These are phyloP conservation scores for Jatropha podagrica DNA, from an alignment of 441 rosid genomes.

Conservation along the genomic window DNA sequence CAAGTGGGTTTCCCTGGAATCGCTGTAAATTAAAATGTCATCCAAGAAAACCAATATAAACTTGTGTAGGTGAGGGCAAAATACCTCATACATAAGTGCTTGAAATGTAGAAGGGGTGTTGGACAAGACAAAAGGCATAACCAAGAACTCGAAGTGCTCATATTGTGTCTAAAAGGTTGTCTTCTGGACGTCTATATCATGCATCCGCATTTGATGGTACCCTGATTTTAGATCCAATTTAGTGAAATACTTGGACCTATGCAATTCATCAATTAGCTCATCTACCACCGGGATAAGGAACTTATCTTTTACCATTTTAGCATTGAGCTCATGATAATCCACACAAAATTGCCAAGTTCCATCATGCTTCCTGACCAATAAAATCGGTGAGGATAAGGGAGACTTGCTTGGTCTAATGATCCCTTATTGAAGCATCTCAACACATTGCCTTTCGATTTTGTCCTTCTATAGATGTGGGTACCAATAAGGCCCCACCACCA, in stretches of 20 bases:
- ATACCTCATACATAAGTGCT: not conserved
- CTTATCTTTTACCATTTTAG: not conserved
- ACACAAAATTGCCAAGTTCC: not conserved
- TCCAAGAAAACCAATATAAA: no score
- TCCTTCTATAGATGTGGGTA: not conserved
- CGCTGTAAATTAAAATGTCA: not conserved
- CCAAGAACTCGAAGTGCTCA: not conserved
- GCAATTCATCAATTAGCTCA: not conserved
- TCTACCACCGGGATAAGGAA: not conserved
- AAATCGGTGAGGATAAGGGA: not conserved
- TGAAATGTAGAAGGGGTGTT: not conserved
- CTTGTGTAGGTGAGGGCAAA: not conserved
- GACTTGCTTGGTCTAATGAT: not conserved
- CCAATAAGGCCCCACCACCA: not conserved
- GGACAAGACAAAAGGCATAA: not conserved
- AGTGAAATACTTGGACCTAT: not conserved
- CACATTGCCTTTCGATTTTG: not conserved
- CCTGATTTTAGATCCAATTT: not conserved
- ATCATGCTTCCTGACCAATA: not conserved
- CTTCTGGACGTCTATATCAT: not conserved
- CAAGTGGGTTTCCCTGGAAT: not conserved
- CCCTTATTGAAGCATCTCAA: not conserved
- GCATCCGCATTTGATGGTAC: not conserved
- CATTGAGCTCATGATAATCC: not conserved
- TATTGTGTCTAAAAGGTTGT: not conserved